Evolutionary conservation across 805 yeast genomes (phyloP).

Genomic region (Myxozyma neotropica): DNA sequence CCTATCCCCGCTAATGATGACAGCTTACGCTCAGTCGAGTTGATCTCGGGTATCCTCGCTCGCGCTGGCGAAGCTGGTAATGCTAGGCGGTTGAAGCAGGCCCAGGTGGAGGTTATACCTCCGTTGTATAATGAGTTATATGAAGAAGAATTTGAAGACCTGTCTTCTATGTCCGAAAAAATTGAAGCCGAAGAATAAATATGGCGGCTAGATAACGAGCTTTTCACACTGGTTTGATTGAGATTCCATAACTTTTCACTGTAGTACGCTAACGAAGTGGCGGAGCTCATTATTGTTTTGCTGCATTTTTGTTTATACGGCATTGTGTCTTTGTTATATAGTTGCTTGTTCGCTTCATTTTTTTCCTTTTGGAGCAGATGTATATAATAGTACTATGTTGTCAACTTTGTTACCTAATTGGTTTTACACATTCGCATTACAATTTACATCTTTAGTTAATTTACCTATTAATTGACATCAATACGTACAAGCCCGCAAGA

Average conservation of each 20-base stretch:
- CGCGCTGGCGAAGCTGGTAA: slow-evolving; percentile 83
- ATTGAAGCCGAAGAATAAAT: too few species aligned
- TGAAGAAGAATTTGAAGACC: too few species aligned
- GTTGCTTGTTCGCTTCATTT: background rate
- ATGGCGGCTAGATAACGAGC: too few species aligned
- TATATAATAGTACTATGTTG: background rate
- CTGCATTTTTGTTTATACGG: background rate
- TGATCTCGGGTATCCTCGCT: slow-evolving; percentile 80
- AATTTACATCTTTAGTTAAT: too few species aligned
- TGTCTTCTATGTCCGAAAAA: too few species aligned
- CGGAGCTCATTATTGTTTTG: background rate
- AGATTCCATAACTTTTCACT: too few species aligned
- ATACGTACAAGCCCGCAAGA: too few species aligned
- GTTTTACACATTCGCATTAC: too few species aligned
- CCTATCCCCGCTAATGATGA: slow-evolving; percentile 98
- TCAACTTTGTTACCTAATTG: too few species aligned
- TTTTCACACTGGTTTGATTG: too few species aligned
- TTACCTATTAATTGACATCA: too few species aligned
- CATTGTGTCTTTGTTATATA: background rate
- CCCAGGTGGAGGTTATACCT: background rate
- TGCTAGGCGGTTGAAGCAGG: background rate
- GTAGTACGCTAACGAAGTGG: too few species aligned
- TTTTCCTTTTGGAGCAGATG: background rate
- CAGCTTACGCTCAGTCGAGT: slow-evolving; percentile 74
- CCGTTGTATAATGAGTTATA: background rate